Evolutionary conservation across 306 rosid genomes (phyloP), one percentile per base, ranked within the genome.

Genomic region (Prosopis cineraria): DNA sequence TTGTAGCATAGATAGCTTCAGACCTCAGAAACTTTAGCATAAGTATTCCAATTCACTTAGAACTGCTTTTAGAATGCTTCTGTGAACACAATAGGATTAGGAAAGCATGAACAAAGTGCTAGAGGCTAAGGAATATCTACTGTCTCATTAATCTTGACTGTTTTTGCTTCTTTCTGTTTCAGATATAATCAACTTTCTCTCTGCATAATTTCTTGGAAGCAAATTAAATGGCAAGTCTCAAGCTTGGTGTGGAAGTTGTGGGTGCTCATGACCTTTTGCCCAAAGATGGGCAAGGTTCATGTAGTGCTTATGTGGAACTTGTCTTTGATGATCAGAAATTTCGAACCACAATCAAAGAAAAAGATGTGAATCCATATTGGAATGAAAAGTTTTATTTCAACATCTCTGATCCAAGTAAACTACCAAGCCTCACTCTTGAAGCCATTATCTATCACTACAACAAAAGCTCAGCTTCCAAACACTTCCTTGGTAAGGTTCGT

Each of bases 331-430:
- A 71, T 65, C 96, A 89, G 81, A 93, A 74, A 85, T 88, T 82
- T 29, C 91, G 91, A 14, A 96, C 98, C 16, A 83, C 93, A 6
- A 84, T 69, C 0, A 96, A 91, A 79, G 89, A 91, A 20, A 88
- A 82, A 74, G 99, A 96, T 77, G 83, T 86, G 39, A 88, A 80
- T 88, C 99, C 99, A 5, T 76, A 84, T 79, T 96, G 98, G 98
- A 91, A 93, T 8, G 99, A 96, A 64, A 86, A 47, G 40, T 91
- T 96, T 84, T 91, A 83, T 88, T 96, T 96, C 89, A 90, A 87
- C 80, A 85, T 93, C 62, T 77, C 96, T 27, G 94, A 96, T 80
- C 96, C 99, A 34, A 82, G 47, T 58, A 78, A 70, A 60, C 72
- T 96, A 33, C 24, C 88, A 44, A 81, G 29, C 79, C 96, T 88